Evolutionary conservation across 306 rosid genomes (phyloP).

Genomic region (Inga laurina): DNA sequence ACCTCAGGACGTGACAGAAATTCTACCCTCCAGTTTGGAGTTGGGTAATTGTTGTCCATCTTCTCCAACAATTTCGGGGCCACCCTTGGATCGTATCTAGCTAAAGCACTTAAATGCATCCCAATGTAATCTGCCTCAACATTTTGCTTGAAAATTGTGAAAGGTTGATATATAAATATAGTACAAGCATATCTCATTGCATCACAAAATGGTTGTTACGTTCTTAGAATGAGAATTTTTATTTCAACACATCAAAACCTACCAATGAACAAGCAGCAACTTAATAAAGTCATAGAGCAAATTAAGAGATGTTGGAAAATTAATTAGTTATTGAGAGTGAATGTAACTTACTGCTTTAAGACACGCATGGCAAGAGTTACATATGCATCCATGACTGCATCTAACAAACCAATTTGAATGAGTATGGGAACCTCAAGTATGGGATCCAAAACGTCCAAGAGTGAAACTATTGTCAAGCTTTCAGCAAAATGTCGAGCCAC

Average conservation of each 20-base stretch:
- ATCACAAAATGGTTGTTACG: background rate
- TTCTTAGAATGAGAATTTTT: background rate
- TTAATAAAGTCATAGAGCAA: background rate
- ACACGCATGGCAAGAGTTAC: too few relatives aligned
- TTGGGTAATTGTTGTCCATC: conserved; percentile 52
- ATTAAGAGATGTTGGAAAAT: background rate
- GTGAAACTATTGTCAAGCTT: conserved; percentile 50
- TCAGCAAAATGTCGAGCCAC: conserved; percentile 85
- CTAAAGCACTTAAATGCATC: conserved; percentile 61
- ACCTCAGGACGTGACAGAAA: conserved; percentile 51
- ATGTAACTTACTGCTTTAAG: background rate
- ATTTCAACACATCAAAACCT: background rate
- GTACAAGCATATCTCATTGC: background rate
- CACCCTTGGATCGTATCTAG: conserved; percentile 74
- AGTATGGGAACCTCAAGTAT: conserved; percentile 46
- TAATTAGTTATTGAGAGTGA: background rate
- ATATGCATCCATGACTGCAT: conserved; percentile 39
- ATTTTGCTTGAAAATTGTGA: conserved; percentile 53
- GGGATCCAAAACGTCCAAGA: background rate
- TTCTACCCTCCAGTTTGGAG: conserved; percentile 59
- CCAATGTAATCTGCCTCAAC: conserved; percentile 85
- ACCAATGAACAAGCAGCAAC: background rate
- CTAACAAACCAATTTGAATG: conserved; percentile 43
- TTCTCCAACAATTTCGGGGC: conserved; percentile 55
- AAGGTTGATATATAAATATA: background rate